phyloP scores from a whole-genome alignment of 768 basidiomycete species.

The Cystobasidium onofrii region DNA sequence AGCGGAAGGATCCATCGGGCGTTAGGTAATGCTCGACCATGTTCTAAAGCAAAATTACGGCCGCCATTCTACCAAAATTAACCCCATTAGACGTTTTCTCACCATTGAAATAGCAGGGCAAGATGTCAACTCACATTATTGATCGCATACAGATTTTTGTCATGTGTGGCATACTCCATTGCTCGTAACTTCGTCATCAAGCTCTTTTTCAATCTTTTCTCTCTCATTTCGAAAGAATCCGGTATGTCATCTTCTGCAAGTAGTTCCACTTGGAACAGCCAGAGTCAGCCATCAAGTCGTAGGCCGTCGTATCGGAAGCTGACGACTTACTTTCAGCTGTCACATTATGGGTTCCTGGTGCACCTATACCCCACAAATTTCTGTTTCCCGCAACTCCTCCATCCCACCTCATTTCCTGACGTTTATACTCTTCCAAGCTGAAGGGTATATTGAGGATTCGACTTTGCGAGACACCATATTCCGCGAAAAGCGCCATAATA shows the following conservation, averaged over 20 bases:
- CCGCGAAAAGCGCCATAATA: slow-evolving; percentile 39
- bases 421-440: slow-evolving; percentile 41
- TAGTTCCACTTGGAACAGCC: slow-evolving; percentile 23
- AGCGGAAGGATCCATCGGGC: slow-evolving; percentile 43
- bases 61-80: slow-evolving; percentile 45
- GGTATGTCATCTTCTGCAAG: slow-evolving; percentile 10
- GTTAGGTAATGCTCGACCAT: slow-evolving; percentile 38
- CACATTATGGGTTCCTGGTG: background rate
- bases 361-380: slow-evolving; percentile 39
- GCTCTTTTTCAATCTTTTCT: slow-evolving; percentile 27
- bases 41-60: slow-evolving; percentile 42
- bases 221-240: background rate
- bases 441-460: slow-evolving; percentile 42
- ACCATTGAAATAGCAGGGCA: too few relatives aligned
- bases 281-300: too few relatives aligned
- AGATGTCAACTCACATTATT: slow-evolving; percentile 40
- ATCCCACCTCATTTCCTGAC: slow-evolving; percentile 40
- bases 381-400: slow-evolving; percentile 37
- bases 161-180: slow-evolving; percentile 42
- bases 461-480: slow-evolving; percentile 37
- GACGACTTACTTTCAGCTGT: background rate
- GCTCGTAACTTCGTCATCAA: slow-evolving; percentile 38
- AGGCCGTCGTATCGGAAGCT: too few relatives aligned
- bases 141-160: slow-evolving; percentile 44
- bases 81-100: too few relatives aligned